These are phyloP conservation scores for Pseudogymnoascus sp. DNA, from an alignment of 2,329 filamentous ascomycete genomes.

Conservation along the genomic window DNA sequence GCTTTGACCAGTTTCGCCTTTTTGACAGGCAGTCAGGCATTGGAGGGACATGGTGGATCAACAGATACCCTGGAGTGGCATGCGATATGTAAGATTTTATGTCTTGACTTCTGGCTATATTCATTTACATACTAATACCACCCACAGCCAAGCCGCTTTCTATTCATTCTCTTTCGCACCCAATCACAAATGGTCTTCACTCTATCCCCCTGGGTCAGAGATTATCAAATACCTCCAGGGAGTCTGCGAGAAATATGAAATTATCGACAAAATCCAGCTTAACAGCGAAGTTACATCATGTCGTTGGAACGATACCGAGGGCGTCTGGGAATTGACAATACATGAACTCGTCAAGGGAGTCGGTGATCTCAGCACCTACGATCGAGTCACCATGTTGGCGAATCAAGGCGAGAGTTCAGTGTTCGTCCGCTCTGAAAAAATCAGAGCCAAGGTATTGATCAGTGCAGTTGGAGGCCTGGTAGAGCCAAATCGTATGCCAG, in stretches of 20 bases:
- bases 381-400: slow-evolving; percentile 35
- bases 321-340: slow-evolving; percentile 47
- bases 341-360: slow-evolving; percentile 42
- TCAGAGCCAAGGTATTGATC: slow-evolving; percentile 46
- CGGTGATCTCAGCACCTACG: slow-evolving; percentile 43
- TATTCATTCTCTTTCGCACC: slow-evolving; percentile 49
- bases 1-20: slow-evolving; percentile 49
- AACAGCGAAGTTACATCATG: slow-evolving; percentile 47
- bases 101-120: background rate
- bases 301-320: slow-evolving; percentile 43
- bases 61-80: slow-evolving; percentile 46
- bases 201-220: slow-evolving; percentile 40
- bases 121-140: slow-evolving; percentile 12
- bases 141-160: slow-evolving; percentile 41
- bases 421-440: slow-evolving; percentile 41
- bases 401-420: slow-evolving; percentile 38
- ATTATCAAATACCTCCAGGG: slow-evolving; percentile 43
- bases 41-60: slow-evolving; percentile 53
- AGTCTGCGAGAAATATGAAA: slow-evolving; percentile 42
- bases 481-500: slow-evolving; percentile 43
- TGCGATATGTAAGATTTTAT: slow-evolving; percentile 38
- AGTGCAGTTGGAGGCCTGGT: slow-evolving; percentile 47
- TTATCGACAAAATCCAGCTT: slow-evolving; percentile 49
- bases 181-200: slow-evolving; percentile 42
- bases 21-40: slow-evolving; percentile 49